Conservation (phyloP, 176 grass and related monocot genomes). For the Eragrostis nindensis region DNA sequence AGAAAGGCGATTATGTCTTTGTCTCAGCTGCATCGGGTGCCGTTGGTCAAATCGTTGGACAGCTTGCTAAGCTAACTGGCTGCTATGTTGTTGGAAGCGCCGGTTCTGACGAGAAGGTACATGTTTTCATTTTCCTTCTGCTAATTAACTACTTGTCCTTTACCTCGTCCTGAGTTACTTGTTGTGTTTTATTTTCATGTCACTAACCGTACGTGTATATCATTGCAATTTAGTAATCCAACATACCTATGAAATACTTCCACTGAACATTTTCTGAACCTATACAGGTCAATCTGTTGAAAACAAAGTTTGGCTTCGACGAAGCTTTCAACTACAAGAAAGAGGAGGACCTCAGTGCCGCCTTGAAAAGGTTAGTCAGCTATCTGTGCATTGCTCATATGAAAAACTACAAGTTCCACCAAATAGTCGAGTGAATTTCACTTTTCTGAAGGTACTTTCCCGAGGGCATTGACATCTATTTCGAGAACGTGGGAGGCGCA, state of each 20-base stretch:
- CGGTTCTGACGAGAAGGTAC: conserved; percentile 58
- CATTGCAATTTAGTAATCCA: neutral
- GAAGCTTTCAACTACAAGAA: conserved; percentile 82
- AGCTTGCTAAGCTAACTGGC: conserved; percentile 60
- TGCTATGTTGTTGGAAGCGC: conserved; percentile 61
- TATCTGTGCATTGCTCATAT: neutral
- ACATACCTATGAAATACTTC: neutral
- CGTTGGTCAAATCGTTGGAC: conserved; percentile 62
- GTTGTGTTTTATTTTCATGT: neutral
- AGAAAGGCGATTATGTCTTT: conserved; percentile 62
- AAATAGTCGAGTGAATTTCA: neutral
- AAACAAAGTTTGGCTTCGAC: conserved; percentile 59
- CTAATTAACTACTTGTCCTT: neutral
- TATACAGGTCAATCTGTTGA: conserved; percentile 51
- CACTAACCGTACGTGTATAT: neutral
- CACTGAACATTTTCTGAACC: neutral
- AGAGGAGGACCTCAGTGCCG: conserved; percentile 38
- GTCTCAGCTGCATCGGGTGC: conserved; percentile 55
- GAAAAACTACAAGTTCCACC: neutral
- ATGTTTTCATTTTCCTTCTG: neutral
- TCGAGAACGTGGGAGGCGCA: conserved; percentile 64
- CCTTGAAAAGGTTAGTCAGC: conserved; percentile 46
- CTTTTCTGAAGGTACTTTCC: conserved; percentile 43
- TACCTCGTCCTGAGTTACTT: neutral
- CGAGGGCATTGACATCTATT: conserved; percentile 71